Conservation (phyloP, 1,284 basidiomycete genomes). For the Grifola frondosa region DNA sequence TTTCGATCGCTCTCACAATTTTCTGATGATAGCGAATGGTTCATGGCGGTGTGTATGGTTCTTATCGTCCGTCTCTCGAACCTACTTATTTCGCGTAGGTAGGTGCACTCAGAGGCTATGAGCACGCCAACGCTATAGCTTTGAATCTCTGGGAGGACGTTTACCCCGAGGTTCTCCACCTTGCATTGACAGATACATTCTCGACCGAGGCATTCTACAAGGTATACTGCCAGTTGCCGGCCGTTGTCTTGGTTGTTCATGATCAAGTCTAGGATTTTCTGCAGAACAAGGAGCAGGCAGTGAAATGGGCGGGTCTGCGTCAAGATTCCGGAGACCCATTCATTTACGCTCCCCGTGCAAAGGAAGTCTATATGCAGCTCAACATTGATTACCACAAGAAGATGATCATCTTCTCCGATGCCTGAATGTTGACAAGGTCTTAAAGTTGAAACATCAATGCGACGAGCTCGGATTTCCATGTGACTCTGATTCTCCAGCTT, state of each 20-base stretch:
- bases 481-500: slow-evolving; percentile 31
- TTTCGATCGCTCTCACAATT: slow-evolving; percentile 8
- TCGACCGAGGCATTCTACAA: slow-evolving; percentile 82
- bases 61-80: not conserved
- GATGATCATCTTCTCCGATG: slow-evolving; percentile 82
- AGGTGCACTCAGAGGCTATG: slow-evolving; percentile 81
- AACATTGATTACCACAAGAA: slow-evolving; percentile 69
- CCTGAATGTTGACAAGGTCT: slow-evolving; percentile 72
- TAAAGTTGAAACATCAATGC: slow-evolving; percentile 71
- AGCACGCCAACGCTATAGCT: slow-evolving; percentile 69
- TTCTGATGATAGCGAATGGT: slow-evolving; percentile 73
- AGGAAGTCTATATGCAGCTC: slow-evolving; percentile 64
- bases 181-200: slow-evolving; percentile 92
- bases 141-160: slow-evolving; percentile 84
- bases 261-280: slow-evolving; percentile 56
- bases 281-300: slow-evolving; percentile 57
- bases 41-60: slow-evolving; percentile 76
- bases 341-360: slow-evolving; percentile 70
- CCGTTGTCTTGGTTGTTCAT: not conserved
- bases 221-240: slow-evolving; percentile 35
- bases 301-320: slow-evolving; percentile 79
- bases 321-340: slow-evolving; percentile 92
- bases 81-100: slow-evolving; percentile 42
- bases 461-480: slow-evolving; percentile 75
- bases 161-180: slow-evolving; percentile 58